These are phyloP conservation scores for Arabidopsis lyrata DNA, from an alignment of 441 rosid species.

Conservation along the genomic window DNA sequence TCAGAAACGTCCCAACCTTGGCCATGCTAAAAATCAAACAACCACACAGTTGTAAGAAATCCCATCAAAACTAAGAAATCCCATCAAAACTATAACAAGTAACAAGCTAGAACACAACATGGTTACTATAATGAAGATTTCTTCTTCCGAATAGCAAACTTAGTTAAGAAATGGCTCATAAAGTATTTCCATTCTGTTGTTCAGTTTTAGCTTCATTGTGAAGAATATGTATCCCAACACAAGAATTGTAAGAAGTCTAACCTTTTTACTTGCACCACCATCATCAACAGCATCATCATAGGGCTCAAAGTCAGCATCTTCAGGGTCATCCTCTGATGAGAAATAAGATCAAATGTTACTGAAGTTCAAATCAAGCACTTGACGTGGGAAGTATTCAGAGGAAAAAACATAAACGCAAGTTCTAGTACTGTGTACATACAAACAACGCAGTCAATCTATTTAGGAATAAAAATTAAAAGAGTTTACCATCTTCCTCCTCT, in stretches of 20 bases:
- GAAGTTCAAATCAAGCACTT: conserved; percentile 31
- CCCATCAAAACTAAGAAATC: conserved; percentile 32
- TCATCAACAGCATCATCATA: conserved; percentile 59
- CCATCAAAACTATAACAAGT: conserved; percentile 29
- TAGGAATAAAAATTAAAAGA: conserved; percentile 35
- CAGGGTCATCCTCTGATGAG: conserved; percentile 90
- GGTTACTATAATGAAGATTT: conserved; percentile 8
- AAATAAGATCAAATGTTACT: conserved; percentile 48
- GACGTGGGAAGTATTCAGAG: neutral
- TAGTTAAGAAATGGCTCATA: conserved; percentile 12
- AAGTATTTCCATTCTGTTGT: conserved; percentile 14
- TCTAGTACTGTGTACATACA: conserved; percentile 1
- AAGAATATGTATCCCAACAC: neutral
- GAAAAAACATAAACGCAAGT: conserved; percentile 19
- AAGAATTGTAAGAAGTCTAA: conserved; percentile 41
- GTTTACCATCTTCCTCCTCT: conserved; percentile 89
- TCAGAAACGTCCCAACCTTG: conserved; percentile 89
- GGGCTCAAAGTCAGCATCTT: conserved; percentile 97
- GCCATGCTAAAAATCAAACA: conserved; percentile 51
- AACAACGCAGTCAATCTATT: conserved; percentile 11
- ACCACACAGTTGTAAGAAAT: conserved; percentile 33
- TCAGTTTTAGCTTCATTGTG: conserved; percentile 8
- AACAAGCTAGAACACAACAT: conserved; percentile 31
- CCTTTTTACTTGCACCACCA: conserved; percentile 62
- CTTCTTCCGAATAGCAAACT: conserved; percentile 16